Evolutionary conservation across 1,139 yeast genomes (phyloP).

Genomic region (Geotrichum aggregatum): DNA sequence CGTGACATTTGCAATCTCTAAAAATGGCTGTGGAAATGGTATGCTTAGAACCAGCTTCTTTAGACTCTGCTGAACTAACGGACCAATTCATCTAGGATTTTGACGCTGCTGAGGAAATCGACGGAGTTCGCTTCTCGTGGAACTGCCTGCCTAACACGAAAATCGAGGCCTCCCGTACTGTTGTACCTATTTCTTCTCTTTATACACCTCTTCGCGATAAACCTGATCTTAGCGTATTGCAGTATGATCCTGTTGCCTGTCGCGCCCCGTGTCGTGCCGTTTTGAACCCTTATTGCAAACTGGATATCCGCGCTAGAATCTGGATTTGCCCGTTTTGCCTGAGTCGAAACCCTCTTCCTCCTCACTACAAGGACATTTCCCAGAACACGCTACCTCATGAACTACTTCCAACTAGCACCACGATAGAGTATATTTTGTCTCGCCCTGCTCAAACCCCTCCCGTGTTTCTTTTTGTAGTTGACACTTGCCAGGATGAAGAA

Average conservation of each 20-base stretch:
- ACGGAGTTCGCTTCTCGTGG: slow-evolving; percentile 91
- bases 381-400: slow-evolving; percentile 86
- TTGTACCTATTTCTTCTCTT: slow-evolving; percentile 89
- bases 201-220: slow-evolving; percentile 87
- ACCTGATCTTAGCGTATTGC: slow-evolving; percentile 73
- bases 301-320: slow-evolving; percentile 73
- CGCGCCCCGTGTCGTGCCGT: slow-evolving; percentile 79
- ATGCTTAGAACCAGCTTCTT: background rate
- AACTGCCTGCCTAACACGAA: slow-evolving; percentile 84
- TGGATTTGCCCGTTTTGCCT: slow-evolving; percentile 92
- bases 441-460: slow-evolving; percentile 92
- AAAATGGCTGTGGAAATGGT: slow-evolving; percentile 5
- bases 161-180: slow-evolving; percentile 85
- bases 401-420: slow-evolving; percentile 69
- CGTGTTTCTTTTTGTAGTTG: slow-evolving; percentile 85
- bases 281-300: slow-evolving; percentile 76
- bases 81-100: slow-evolving; percentile 47
- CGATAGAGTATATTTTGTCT: slow-evolving; percentile 84
- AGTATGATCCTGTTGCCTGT: slow-evolving; percentile 88
- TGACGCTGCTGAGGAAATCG: slow-evolving; percentile 79
- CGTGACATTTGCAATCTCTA: too few species aligned
- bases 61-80: background rate
- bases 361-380: slow-evolving; percentile 80
- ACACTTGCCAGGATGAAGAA: slow-evolving; percentile 91
- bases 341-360: slow-evolving; percentile 79